These are phyloP conservation scores for Leishmania major DNA, from an alignment of 208 protist genomes.

Conservation along the genomic window DNA sequence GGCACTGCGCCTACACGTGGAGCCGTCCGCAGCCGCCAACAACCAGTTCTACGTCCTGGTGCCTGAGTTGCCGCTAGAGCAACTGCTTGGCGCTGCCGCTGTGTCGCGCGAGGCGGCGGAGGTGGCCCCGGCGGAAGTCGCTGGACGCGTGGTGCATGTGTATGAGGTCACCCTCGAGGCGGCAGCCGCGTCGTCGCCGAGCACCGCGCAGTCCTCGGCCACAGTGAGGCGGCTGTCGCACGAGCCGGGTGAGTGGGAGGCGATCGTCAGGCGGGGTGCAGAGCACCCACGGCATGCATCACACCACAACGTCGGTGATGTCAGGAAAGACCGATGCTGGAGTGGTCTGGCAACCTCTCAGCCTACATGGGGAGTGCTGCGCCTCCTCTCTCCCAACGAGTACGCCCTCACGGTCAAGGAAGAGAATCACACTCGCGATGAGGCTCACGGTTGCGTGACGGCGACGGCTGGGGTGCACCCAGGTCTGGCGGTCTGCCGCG, in stretches of 20 bases:
- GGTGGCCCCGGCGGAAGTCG: conserved; percentile 1
- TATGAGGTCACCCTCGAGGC: conserved; percentile 18
- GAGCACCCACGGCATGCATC: background rate
- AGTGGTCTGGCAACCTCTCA: background rate
- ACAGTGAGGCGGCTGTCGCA: conserved; percentile 9
- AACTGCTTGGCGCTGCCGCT: conserved; percentile 20
- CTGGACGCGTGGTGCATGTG: conserved; percentile 26
- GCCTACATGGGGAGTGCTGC: background rate
- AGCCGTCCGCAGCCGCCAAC: conserved; percentile 5
- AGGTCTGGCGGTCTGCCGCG: conserved; percentile 15
- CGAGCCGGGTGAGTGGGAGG: conserved; percentile 12
- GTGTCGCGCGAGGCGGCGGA: background rate
- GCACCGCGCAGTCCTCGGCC: conserved; percentile 2
- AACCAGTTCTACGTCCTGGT: conserved; percentile 29
- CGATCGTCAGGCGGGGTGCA: background rate
- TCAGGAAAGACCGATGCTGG: background rate
- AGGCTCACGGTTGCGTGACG: background rate
- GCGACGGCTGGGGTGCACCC: background rate
- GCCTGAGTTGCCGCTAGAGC: conserved; percentile 26
- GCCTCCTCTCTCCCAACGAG: conserved; percentile 4
- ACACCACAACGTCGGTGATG: background rate
- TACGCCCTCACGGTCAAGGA: background rate
- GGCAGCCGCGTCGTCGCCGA: background rate
- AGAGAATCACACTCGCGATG: background rate
- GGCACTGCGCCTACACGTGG: conserved; percentile 15